These are phyloP conservation scores for maize (Zea mays) DNA, from an alignment of 176 grass and related monocot species.

Conservation along the genomic window Zm-B73-REFERENCE-NAM-5.0 NC_050100.1:77152501-77153000, in stretches of 20 bases:
- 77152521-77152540: slow-evolving; percentile 14
- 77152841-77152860: slow-evolving; percentile 65
- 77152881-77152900: slow-evolving; percentile 30
- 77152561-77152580: slow-evolving; percentile 34
- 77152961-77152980: slow-evolving; percentile 4
- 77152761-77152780: slow-evolving; percentile 64
- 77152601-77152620: slow-evolving; percentile 84
- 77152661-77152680: slow-evolving; percentile 58
- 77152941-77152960: slow-evolving; percentile 28
- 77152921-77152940: slow-evolving; percentile 39
- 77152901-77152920: slow-evolving; percentile 4
- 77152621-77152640: slow-evolving; percentile 84
- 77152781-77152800: slow-evolving; percentile 79
- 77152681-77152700: slow-evolving; percentile 76
- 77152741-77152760: slow-evolving; percentile 25
- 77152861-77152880: slow-evolving; percentile 75
- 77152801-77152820: slow-evolving; percentile 75
- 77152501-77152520: slow-evolving; percentile 22
- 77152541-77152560: slow-evolving; percentile 4
- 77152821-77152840: slow-evolving; percentile 66
- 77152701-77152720: slow-evolving; percentile 64
- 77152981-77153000: slow-evolving; percentile 11
- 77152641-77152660: slow-evolving; percentile 65
- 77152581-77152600: slow-evolving; percentile 27
- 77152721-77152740: slow-evolving; percentile 40